phyloP scores from a whole-genome alignment of 2,329 filamentous ascomycete species.

The Talaromyces sp. region DNA sequence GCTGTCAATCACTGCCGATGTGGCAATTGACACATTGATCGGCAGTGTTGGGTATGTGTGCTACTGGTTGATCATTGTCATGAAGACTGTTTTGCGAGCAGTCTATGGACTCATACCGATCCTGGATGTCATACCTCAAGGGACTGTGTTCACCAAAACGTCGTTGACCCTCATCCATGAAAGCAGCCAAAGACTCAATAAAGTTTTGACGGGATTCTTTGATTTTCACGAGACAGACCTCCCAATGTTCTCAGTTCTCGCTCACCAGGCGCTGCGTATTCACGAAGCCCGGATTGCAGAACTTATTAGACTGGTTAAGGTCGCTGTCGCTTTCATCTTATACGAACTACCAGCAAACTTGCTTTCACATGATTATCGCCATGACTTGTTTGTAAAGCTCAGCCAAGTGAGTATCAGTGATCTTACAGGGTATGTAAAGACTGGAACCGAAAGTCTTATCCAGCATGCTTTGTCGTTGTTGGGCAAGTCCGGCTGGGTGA shows the following conservation, averaged over 20 bases:
- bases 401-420: conserved; percentile 14
- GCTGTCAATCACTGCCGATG: conserved; percentile 66
- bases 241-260: conserved; percentile 69
- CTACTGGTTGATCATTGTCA: conserved; percentile 32
- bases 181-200: conserved; percentile 34
- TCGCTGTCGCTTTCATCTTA: conserved; percentile 36
- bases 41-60: conserved; percentile 53
- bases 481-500: conserved; percentile 19
- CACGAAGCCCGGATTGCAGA: conserved; percentile 51
- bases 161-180: conserved; percentile 38
- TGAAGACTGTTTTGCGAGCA: conserved; percentile 27
- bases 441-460: conserved; percentile 10
- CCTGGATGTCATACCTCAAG: conserved; percentile 28
- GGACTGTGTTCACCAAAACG: conserved; percentile 32
- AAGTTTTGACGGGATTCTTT: conserved; percentile 33
- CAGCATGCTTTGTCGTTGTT: neutral
- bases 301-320: conserved; percentile 36
- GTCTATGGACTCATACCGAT: conserved; percentile 29
- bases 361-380: conserved; percentile 20
- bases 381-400: conserved; percentile 16
- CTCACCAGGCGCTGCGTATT: conserved; percentile 61
- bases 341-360: conserved; percentile 32
- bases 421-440: conserved; percentile 16
- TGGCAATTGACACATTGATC: conserved; percentile 70
- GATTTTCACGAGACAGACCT: conserved; percentile 54